phyloP scores from a whole-genome alignment of 75 land plant genomes.

The Gnetum montanum region DNA sequence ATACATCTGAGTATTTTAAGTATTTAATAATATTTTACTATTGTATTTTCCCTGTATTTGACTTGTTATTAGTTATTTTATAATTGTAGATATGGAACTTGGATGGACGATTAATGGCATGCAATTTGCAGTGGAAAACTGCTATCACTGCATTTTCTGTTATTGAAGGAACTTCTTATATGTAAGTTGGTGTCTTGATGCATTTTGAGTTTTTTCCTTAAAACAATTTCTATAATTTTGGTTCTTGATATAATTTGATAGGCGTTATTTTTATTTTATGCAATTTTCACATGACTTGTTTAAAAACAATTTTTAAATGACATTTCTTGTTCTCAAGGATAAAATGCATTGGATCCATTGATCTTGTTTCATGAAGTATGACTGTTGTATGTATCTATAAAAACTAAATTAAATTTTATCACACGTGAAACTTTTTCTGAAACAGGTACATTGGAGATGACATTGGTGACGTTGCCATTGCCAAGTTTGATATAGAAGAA shows the following conservation, averaged over 20 bases:
- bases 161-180: slow-evolving; percentile 51
- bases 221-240: neutral
- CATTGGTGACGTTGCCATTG: slow-evolving; percentile 46
- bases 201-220: neutral
- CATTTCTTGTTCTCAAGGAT: no score
- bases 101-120: slow-evolving; percentile 28
- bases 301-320: neutral
- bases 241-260: no score
- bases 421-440: no score
- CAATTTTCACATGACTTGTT: neutral
- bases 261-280: neutral
- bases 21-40: no score
- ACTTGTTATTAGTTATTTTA: neutral
- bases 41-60: no score
- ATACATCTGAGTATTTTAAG: neutral
- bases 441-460: slow-evolving; percentile 78
- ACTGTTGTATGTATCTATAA: no score
- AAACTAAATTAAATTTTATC: no score
- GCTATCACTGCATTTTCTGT: slow-evolving; percentile 70
- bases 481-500: slow-evolving; percentile 50
- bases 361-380: no score
- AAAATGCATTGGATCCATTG: no score
- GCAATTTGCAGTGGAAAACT: slow-evolving; percentile 49
- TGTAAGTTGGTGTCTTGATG: no score
- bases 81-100: slow-evolving; percentile 69